Evolutionary conservation across 2,329 filamentous ascomycete species (phyloP).

Genomic region (Rosellinia necatrix): DNA sequence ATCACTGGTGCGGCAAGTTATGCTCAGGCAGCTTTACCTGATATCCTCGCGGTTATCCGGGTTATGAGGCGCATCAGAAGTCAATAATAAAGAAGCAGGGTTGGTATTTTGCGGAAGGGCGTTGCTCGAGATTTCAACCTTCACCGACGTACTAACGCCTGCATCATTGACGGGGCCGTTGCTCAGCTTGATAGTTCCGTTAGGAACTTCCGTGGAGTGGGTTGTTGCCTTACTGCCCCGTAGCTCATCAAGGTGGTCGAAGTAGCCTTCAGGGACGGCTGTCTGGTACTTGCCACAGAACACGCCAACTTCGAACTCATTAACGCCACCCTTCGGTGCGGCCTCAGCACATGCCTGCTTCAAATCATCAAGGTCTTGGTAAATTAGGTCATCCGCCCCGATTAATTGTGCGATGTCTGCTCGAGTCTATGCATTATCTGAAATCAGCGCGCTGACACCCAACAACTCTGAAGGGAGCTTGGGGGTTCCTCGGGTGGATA

Average conservation of each 20-base stretch:
- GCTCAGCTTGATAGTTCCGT: neutral
- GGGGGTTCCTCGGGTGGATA: neutral
- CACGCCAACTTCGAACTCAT: constrained; percentile 85
- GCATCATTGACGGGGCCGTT: constrained; percentile 8
- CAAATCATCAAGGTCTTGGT: constrained; percentile 78
- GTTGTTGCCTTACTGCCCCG: constrained; percentile 70
- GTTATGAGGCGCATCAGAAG: neutral
- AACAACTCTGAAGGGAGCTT: neutral
- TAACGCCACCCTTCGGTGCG: constrained; percentile 55
- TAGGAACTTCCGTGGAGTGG: constrained; percentile 14
- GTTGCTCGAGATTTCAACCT: constrained; percentile 6
- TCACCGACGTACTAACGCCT: neutral
- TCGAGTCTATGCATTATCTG: constrained; percentile 24
- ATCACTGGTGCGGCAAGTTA: no score
- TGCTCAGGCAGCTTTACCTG: no score
- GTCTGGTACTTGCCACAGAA: constrained; percentile 90
- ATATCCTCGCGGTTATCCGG: constrained; percentile 29
- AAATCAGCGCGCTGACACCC: neutral
- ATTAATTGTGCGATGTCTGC: constrained; percentile 54
- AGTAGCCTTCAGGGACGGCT: constrained; percentile 77
- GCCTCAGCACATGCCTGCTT: constrained; percentile 75
- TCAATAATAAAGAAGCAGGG: neutral
- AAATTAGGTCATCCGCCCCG: constrained; percentile 77
- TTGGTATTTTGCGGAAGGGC: constrained; percentile 3
- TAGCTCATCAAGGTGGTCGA: constrained; percentile 75